phyloP scores from a whole-genome alignment of 768 basidiomycete genomes.

The Termitomyces sp. region DNA sequence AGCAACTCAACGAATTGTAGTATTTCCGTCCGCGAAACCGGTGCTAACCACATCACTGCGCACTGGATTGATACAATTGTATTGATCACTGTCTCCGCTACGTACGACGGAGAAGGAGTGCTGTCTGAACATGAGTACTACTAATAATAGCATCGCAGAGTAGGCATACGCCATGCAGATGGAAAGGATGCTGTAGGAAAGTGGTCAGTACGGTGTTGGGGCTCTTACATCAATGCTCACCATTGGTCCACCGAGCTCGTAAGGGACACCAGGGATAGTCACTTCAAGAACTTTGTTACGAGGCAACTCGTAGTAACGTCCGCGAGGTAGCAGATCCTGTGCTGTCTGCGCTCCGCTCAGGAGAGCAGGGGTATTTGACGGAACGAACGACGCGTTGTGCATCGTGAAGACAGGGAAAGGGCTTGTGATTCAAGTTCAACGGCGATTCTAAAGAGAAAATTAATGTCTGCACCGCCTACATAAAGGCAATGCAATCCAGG shows the following conservation, averaged over 20 bases:
- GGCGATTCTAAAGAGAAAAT: conserved; percentile 27
- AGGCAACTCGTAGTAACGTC: conserved; percentile 39
- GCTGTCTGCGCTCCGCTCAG: conserved; percentile 39
- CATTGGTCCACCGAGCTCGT: conserved; percentile 24
- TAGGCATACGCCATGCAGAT: conserved; percentile 9
- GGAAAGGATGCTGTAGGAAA: conserved; percentile 10
- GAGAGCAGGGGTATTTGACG: conserved; percentile 36
- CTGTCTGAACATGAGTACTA: neutral
- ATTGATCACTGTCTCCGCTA: conserved; percentile 22
- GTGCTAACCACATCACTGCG: conserved; percentile 49
- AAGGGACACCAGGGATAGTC: conserved; percentile 30
- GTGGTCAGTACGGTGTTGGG: neutral
- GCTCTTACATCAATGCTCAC: conserved; percentile 13
- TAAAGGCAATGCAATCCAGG: conserved; percentile 26
- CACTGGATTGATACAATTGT: conserved; percentile 18
- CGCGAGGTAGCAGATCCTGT: conserved; percentile 33
- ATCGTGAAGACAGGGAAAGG: conserved; percentile 21
- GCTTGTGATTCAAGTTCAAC: conserved; percentile 11
- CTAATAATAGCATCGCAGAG: neutral
- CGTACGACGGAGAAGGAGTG: conserved; percentile 32
- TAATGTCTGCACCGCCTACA: conserved; percentile 38
- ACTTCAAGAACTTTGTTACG: conserved; percentile 43
- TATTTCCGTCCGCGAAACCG: conserved; percentile 22
- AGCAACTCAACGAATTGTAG: conserved; percentile 34
- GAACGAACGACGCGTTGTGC: conserved; percentile 25